Percentiles rank a stretch among this genome's conserved stretches.
phyloP scores from a whole-genome alignment of 2,329 filamentous ascomycete species.

The Pseudogymnoascus sp. region DNA sequence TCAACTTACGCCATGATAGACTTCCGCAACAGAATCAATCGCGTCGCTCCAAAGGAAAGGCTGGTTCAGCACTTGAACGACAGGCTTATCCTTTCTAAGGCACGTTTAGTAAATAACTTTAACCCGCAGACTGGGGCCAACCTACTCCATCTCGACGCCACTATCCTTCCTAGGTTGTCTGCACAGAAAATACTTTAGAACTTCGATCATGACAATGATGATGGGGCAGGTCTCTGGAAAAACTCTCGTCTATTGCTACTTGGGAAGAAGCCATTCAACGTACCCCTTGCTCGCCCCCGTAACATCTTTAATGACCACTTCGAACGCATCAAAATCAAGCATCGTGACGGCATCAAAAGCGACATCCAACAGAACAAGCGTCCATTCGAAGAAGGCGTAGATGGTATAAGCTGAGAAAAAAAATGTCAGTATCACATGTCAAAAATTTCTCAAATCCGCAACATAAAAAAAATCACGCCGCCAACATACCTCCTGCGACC shows the following conservation, averaged over 20 bases:
- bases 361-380: conserved; percentile 88
- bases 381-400: conserved; percentile 98
- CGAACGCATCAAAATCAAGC: conserved; percentile 82
- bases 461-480: conserved; percentile 10
- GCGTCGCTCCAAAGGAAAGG: conserved; percentile 66
- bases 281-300: conserved; percentile 96
- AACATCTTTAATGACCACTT: conserved; percentile 79
- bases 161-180: conserved; percentile 37
- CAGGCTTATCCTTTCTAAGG: conserved; percentile 64
- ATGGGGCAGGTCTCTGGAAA: conserved; percentile 23
- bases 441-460: conserved; percentile 3
- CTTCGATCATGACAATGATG: conserved; percentile 19
- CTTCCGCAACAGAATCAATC: conserved; percentile 74
- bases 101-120: conserved; percentile 25
- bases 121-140: conserved; percentile 20
- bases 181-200: conserved; percentile 28
- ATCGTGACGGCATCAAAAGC: conserved; percentile 93
- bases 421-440: conserved; percentile 19
- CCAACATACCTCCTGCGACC: conserved; percentile 71
- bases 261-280: conserved; percentile 93
- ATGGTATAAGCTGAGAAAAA: conserved; percentile 72
- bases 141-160: conserved; percentile 67
- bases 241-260: conserved; percentile 55
- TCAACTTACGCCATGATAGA: conserved; percentile 74
- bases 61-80: conserved; percentile 57